Evolutionary conservation across 169 alveolate species (phyloP), one percentile per base, ranked within the genome.

Genomic region (Eimeria nieschulzi): DNA sequence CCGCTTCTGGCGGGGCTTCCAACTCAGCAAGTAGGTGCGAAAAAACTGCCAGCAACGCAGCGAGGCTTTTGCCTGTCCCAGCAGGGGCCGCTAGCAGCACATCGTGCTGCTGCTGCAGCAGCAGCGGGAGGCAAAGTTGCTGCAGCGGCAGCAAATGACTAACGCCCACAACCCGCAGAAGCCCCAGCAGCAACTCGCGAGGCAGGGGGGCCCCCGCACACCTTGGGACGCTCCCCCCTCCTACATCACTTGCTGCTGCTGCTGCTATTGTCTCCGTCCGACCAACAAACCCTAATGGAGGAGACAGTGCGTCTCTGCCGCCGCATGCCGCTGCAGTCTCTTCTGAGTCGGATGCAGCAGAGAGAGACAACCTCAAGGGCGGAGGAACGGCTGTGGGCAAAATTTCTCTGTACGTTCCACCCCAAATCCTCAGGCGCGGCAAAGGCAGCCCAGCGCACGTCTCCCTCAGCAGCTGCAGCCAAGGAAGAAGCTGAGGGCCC

Each of bases 11-110:
- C 26, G 55, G 21, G 68, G 66, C 64, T 0, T 15, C 64, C n/a
- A 17, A 3, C 5, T 46, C 84, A 39, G 51, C 51, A 7, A 33
- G n/a, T 10, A 75, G 84, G 84, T 75, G 84, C 13, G 66, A 46
- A 0, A 75, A 19, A 9, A 75, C 55, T 0, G 84, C 23, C 7
- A 75, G 19, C 0, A 64, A 64, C 51, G 84, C 84, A 9, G 84
- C 84, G 51, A 75, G 51, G 10, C 66, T 39, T 53, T 75, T 75
- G n/a, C 84, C 84, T 6, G 84, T 15, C 1, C 84, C 68, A 15
- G 84, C 64, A 6, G 84, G 84, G 66, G 66, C 84, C 5, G 84
- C 84, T 3, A 75, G 84, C 84, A 75, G 13, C 84, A 75, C 84
- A 53, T 75, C 84, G 1, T 15, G 25, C 33, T 75, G 84, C 56